Evolutionary conservation across 257 asterid species (phyloP).

Genomic region (Nicotiana knightiana): DNA sequence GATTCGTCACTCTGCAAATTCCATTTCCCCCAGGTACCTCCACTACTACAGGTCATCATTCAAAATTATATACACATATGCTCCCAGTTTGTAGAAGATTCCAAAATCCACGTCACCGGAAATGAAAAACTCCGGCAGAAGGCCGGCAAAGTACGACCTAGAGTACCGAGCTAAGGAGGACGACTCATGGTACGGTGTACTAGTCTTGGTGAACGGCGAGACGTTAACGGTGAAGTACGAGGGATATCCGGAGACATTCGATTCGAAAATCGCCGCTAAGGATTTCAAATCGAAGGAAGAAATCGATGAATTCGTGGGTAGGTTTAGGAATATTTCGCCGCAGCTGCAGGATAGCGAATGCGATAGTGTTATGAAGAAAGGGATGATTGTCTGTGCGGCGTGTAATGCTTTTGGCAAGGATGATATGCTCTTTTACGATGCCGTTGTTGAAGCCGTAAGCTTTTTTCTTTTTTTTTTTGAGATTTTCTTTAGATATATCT

Average conservation of each 20-base stretch:
- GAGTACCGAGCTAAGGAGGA: conserved; percentile 41
- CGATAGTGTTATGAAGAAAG: conserved; percentile 12
- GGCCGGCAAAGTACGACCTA: neutral
- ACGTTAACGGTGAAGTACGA: conserved; percentile 23
- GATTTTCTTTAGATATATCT: neutral
- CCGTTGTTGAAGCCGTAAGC: conserved; percentile 46
- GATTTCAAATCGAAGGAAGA: conserved; percentile 23
- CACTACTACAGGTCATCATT: neutral
- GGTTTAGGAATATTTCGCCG: conserved; percentile 38
- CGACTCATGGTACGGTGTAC: conserved; percentile 52
- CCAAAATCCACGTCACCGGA: neutral
- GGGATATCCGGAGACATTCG: conserved; percentile 8
- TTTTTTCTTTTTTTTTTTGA: neutral
- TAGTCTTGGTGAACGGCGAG: conserved; percentile 8
- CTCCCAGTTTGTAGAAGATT: neutral
- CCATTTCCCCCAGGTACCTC: neutral
- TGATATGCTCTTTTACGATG: conserved; percentile 52
- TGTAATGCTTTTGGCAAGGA: conserved; percentile 16
- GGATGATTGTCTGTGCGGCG: conserved; percentile 48
- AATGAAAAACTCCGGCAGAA: neutral
- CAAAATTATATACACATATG: neutral
- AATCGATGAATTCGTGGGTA: conserved; percentile 22
- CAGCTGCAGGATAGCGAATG: conserved; percentile 41
- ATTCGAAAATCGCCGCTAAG: conserved; percentile 13
- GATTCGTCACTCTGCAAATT: neutral